Conservation (phyloP, 73 alveolate species). For the Paramecium pentaurelia region DNA sequence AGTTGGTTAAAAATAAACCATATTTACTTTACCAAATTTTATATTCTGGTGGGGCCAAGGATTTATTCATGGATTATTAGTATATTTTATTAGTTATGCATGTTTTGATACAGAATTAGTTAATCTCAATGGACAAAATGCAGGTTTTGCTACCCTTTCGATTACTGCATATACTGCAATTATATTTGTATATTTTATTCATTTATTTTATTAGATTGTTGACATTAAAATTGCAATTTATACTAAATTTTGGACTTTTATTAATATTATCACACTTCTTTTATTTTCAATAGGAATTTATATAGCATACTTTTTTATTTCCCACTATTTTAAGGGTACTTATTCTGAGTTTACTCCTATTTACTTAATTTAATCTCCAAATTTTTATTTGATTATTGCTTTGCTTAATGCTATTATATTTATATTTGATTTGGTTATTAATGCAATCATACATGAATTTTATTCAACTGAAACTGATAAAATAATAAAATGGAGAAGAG, state of each 20-base stretch:
- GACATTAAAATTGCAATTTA: conserved; percentile 63
- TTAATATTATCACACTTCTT: conserved; percentile 57
- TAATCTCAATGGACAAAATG: conserved; percentile 56
- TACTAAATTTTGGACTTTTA: conserved; percentile 56
- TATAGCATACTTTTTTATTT: conserved; percentile 64
- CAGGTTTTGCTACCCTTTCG: conserved; percentile 67
- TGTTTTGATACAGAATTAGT: conserved; percentile 46
- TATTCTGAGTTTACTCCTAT: conserved; percentile 44
- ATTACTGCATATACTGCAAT: conserved; percentile 69
- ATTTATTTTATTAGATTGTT: conserved; percentile 44
- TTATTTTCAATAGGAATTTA: conserved; percentile 59
- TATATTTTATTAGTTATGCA: conserved; percentile 58
- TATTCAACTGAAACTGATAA: conserved; percentile 20
- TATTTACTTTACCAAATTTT: conserved; percentile 70
- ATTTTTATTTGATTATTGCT: conserved; percentile 28
- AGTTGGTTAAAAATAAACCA: conserved; percentile 68
- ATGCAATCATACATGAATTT: conserved; percentile 15
- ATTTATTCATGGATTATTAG: conserved; percentile 62
- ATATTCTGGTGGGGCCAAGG: conserved; percentile 69
- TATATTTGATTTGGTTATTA: conserved; percentile 46
- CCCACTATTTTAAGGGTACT: conserved; percentile 43
- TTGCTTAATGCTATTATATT: background rate
- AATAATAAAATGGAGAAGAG: background rate
- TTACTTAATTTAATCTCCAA: conserved; percentile 15
- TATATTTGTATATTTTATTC: conserved; percentile 49